Evolutionary conservation across 2,329 filamentous ascomycete species (phyloP).

Genomic region (Bipolaris bicolor): DNA sequence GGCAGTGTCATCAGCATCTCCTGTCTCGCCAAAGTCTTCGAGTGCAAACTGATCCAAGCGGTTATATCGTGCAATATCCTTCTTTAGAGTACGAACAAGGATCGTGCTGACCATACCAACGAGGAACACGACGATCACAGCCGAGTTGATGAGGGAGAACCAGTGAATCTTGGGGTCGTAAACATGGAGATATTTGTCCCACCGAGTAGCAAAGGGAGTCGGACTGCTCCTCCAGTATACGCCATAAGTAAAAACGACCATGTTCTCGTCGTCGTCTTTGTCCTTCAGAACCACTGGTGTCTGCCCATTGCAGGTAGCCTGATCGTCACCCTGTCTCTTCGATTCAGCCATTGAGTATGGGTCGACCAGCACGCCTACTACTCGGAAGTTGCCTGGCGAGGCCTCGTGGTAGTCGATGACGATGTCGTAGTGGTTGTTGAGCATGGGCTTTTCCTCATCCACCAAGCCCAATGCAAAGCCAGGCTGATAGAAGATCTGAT

Average conservation of each 20-base stretch:
- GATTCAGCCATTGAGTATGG: constrained; percentile 73
- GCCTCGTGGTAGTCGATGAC: constrained; percentile 89
- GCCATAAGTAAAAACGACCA: constrained; percentile 86
- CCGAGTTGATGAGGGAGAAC: constrained; percentile 97
- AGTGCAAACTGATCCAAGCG: constrained; percentile 88
- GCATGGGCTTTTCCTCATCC: constrained; percentile 61
- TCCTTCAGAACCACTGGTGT: constrained; percentile 70
- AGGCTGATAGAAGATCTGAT: constrained; percentile 84
- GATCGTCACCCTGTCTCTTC: constrained; percentile 57
- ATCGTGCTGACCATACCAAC: constrained; percentile 93
- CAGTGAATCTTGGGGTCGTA: constrained; percentile 98
- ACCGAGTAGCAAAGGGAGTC: constrained; percentile 93
- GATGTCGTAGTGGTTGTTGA: constrained; percentile 98
- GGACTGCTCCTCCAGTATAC: constrained; percentile 84
- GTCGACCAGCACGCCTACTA: constrained; percentile 90
- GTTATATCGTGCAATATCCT: constrained; percentile 97
- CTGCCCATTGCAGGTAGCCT: constrained; percentile 68
- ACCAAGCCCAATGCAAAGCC: constrained; percentile 80
- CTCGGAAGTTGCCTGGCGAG: constrained; percentile 73
- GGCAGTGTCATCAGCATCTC: constrained; percentile 82
- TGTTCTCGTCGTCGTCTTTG: constrained; percentile 60
- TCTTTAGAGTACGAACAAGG: constrained; percentile 82
- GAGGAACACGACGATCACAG: constrained; percentile 91
- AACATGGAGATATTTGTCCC: constrained; percentile 98
- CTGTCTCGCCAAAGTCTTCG: constrained; percentile 83